A percentile compares a stretch with the other conserved stretches of the same genome.
Conservation (phyloP, 768 basidiomycete species). For the Dacryopinax spathularia region DNA sequence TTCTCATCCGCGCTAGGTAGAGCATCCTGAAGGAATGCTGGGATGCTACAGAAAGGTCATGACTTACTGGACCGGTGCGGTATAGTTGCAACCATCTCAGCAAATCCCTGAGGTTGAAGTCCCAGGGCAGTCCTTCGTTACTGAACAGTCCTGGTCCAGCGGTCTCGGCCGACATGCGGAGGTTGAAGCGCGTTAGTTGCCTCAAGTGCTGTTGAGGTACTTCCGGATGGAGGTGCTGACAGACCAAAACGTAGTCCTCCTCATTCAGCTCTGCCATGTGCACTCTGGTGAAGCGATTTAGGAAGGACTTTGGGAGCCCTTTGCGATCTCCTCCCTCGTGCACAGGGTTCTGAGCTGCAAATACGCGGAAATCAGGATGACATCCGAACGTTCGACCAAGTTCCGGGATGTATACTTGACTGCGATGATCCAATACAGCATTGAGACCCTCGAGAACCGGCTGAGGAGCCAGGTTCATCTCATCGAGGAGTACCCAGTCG, state of each 20-base stretch:
- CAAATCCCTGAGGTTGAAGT: conserved; percentile 93
- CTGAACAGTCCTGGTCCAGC: conserved; percentile 53
- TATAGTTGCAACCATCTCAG: conserved; percentile 63
- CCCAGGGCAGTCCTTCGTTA: conserved; percentile 80
- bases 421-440: conserved; percentile 88
- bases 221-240: conserved; percentile 54
- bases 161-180: conserved; percentile 50
- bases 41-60: conserved; percentile 25
- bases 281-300: conserved; percentile 97
- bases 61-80: conserved; percentile 16
- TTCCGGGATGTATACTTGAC: conserved; percentile 88
- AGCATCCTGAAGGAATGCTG: conserved; percentile 26
- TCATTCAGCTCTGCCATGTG: conserved; percentile 74
- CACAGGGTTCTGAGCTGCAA: conserved; percentile 94
- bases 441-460: conserved; percentile 94
- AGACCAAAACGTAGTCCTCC: conserved; percentile 65
- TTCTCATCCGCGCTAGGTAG: conserved; percentile 81
- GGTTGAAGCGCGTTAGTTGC: conserved; percentile 74
- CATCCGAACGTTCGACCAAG: conserved; percentile 74
- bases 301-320: conserved; percentile 90
- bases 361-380: conserved; percentile 90
- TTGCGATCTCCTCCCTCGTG: conserved; percentile 95
- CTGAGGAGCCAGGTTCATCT: conserved; percentile 98
- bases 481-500: conserved; percentile 93
- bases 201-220: conserved; percentile 40